A percentile compares a stretch with the other conserved stretches of the same genome.
Evolutionary conservation across 176 grass and related monocot genomes (phyloP).

Genomic region (Echinochloa phyllopogon): DNA sequence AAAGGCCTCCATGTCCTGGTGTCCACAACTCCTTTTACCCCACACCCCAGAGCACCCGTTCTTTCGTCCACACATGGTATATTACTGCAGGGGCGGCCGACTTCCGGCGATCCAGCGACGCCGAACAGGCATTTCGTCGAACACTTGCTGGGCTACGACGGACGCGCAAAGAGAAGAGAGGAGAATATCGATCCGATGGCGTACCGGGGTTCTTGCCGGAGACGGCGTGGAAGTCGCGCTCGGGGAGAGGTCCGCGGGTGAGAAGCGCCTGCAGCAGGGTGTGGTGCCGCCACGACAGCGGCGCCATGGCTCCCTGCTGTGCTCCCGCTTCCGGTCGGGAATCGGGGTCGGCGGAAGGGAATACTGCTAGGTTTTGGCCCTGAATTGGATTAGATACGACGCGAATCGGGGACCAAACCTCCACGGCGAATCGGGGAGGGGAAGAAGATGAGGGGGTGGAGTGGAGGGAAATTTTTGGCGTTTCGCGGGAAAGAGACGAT

Average conservation of each 20-base stretch:
- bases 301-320: conserved; percentile 36
- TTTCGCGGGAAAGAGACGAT: background rate
- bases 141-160: background rate
- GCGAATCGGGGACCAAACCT: background rate
- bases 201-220: conserved; percentile 70
- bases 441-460: no score
- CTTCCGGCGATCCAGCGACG: background rate
- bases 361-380: no score
- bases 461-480: background rate
- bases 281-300: conserved; percentile 69
- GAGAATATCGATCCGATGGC: background rate
- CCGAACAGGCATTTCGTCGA: conserved; percentile 27
- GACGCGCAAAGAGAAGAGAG: background rate
- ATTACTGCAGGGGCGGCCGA: no score
- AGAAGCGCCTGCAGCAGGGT: conserved; percentile 75
- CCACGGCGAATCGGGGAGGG: background rate
- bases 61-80: no score
- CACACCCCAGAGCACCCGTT: no score
- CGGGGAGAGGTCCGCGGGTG: conserved; percentile 61
- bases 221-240: conserved; percentile 61
- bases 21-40: no score
- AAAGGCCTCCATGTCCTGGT: no score
- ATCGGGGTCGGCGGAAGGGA: no score
- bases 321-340: background rate
- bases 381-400: no score